A percentile compares a stretch with the other conserved stretches of the same genome.
Evolutionary conservation across 2,329 filamentous ascomycete species (phyloP).

Genomic region (Raffaelea albimanens): DNA sequence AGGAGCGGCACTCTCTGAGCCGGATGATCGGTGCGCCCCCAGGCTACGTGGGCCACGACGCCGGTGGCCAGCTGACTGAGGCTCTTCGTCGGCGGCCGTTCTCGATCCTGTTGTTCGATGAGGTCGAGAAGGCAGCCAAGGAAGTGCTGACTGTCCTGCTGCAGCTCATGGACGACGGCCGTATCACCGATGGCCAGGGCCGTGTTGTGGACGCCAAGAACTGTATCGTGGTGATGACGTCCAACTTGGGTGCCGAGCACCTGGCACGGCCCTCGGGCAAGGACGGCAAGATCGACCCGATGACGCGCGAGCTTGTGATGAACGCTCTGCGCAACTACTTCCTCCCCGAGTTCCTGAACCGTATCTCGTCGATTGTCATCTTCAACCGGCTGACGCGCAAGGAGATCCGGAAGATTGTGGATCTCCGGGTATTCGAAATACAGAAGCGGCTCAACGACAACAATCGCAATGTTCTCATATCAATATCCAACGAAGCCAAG

Average conservation of each 20-base stretch:
- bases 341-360: slow-evolving; percentile 96
- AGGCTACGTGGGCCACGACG: slow-evolving; percentile 93
- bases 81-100: slow-evolving; percentile 89
- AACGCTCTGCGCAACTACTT: slow-evolving; percentile 88
- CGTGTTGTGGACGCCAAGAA: slow-evolving; percentile 91
- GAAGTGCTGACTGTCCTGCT: slow-evolving; percentile 92
- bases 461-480: slow-evolving; percentile 73
- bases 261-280: slow-evolving; percentile 69
- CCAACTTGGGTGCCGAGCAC: slow-evolving; percentile 90
- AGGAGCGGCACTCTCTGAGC: slow-evolving; percentile 89
- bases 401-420: slow-evolving; percentile 94
- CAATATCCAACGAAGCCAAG: slow-evolving; percentile 76
- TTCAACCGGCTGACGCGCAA: slow-evolving; percentile 89
- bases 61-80: slow-evolving; percentile 92
- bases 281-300: slow-evolving; percentile 77
- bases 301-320: slow-evolving; percentile 85
- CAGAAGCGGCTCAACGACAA: slow-evolving; percentile 85
- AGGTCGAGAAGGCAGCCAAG: slow-evolving; percentile 97
- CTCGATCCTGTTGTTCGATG: slow-evolving; percentile 95
- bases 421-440: slow-evolving; percentile 77
- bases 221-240: slow-evolving; percentile 99
- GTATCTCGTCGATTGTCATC: slow-evolving; percentile 91
- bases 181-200: slow-evolving; percentile 96
- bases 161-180: slow-evolving; percentile 99
- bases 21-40: slow-evolving; percentile 97